phyloP scores from a whole-genome alignment of 2,329 filamentous ascomycete species.

The Neofusicoccum sp. region DNA sequence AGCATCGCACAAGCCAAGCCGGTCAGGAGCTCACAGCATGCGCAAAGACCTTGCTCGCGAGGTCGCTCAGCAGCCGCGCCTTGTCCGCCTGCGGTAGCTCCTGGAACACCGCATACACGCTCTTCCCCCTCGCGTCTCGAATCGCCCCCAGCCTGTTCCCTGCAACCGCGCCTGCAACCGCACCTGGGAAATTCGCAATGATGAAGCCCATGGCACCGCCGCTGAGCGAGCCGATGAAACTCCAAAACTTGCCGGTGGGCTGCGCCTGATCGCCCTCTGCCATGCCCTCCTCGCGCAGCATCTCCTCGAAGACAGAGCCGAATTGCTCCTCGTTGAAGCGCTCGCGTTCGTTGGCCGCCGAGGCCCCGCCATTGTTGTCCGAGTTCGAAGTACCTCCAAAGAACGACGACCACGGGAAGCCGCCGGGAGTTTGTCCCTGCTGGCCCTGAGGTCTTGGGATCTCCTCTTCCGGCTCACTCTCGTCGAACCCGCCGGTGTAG shows the following conservation, averaged over 20 bases:
- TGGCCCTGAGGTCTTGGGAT: constrained; percentile 35
- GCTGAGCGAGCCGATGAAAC: constrained; percentile 77
- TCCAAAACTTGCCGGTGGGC: constrained; percentile 78
- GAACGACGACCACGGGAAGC: constrained; percentile 76
- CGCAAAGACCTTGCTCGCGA: constrained; percentile 84
- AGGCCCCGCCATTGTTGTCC: constrained; percentile 24
- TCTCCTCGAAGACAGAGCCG: constrained; percentile 61
- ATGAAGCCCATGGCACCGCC: constrained; percentile 94
- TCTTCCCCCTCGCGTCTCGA: constrained; percentile 88
- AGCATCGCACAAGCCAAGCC: not conserved
- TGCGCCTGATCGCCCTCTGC: constrained; percentile 63
- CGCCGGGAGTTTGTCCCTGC: constrained; percentile 20
- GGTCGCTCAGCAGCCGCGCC: constrained; percentile 74
- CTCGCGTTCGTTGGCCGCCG: constrained; percentile 48
- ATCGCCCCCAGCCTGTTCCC: constrained; percentile 90
- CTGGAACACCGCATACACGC: constrained; percentile 88
- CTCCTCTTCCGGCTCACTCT: constrained; percentile 51
- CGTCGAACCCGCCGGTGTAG: constrained; percentile 42
- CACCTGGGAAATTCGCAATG: constrained; percentile 84
- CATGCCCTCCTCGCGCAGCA: constrained; percentile 60
- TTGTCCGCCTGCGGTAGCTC: constrained; percentile 82
- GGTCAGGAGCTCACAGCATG: constrained; percentile 58
- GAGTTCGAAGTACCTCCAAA: constrained; percentile 44
- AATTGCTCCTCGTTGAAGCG: constrained; percentile 76
- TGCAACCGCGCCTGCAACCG: constrained; percentile 85